A percentile compares a stretch with the other conserved stretches of the same genome.
phyloP scores from a whole-genome alignment of 176 grass and related monocot genomes.

The Carex myosuroides region DNA sequence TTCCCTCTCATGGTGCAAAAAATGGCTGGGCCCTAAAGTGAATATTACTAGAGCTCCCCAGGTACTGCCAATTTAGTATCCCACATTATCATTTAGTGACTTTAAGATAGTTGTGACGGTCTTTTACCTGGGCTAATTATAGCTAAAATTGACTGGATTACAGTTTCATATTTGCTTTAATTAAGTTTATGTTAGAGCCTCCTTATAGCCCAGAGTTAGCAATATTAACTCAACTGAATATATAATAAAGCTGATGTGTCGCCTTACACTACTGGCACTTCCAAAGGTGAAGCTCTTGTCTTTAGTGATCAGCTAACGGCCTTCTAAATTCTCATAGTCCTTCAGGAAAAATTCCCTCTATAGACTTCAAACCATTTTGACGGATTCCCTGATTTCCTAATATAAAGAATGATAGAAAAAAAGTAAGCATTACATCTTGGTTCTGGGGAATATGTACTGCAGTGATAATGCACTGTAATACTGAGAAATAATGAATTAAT shows the following conservation, averaged over 20 bases:
- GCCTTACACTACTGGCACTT: too few species aligned
- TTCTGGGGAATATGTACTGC: not conserved
- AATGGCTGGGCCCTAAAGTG: slow-evolving; percentile 92
- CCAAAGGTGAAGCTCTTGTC: too few species aligned
- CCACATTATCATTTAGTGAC: not conserved
- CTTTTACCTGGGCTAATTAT: not conserved
- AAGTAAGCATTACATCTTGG: not conserved
- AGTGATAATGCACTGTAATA: not conserved
- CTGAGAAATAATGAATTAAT: not conserved
- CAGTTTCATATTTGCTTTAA: not conserved
- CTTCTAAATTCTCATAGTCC: too few species aligned
- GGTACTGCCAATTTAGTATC: slow-evolving; percentile 34
- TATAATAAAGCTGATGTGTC: too few species aligned
- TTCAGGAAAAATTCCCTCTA: too few species aligned
- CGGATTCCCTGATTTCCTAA: too few species aligned
- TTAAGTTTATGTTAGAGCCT: not conserved
- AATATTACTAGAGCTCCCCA: slow-evolving; percentile 93
- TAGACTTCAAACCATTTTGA: too few species aligned
- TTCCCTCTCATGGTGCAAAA: slow-evolving; percentile 97
- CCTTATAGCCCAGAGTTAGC: not conserved
- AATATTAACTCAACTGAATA: not conserved
- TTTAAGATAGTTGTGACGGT: not conserved
- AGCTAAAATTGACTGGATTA: not conserved
- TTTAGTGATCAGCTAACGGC: too few species aligned
- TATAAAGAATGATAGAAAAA: not conserved